These are phyloP conservation scores for Phlebopus sp. DNA, from an alignment of 1,284 basidiomycete genomes.

Conservation along the genomic window DNA sequence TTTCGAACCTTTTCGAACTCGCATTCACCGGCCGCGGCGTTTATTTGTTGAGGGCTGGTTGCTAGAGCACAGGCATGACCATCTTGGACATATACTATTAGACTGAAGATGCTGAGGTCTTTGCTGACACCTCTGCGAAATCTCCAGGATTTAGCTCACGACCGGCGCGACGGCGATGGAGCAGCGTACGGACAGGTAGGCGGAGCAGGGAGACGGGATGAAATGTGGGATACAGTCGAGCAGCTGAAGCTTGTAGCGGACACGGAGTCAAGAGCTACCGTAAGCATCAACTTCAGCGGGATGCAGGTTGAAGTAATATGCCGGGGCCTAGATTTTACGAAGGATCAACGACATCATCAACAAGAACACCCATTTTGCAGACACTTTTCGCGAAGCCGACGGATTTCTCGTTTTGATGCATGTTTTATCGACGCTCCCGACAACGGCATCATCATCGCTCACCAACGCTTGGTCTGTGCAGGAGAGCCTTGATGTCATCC, in stretches of 20 bases:
- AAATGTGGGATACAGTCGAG: conserved; percentile 20
- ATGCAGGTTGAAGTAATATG: conserved; percentile 2
- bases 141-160: conserved; percentile 18
- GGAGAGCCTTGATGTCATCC: conserved; percentile 51
- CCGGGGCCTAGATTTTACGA: conserved; percentile 48
- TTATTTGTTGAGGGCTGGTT: not conserved
- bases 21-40: no score
- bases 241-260: conserved; percentile 22
- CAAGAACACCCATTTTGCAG: conserved; percentile 60
- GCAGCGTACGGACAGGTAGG: not conserved
- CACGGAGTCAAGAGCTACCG: conserved; percentile 20
- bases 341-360: conserved; percentile 62
- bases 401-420: conserved; percentile 74
- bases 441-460: conserved; percentile 28
- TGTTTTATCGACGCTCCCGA: conserved; percentile 57
- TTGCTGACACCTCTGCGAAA: conserved; percentile 28
- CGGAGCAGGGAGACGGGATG: conserved; percentile 1
- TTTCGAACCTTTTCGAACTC: no score
- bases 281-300: conserved; percentile 7
- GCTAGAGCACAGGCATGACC: conserved; percentile 4
- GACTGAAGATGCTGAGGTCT: conserved; percentile 24
- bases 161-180: conserved; percentile 4
- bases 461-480: conserved; percentile 40
- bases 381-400: conserved; percentile 75
- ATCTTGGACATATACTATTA: not conserved